Base-by-base conservation (phyloP, 176 grass and related monocot genomes). In the Canna indica region DNA sequence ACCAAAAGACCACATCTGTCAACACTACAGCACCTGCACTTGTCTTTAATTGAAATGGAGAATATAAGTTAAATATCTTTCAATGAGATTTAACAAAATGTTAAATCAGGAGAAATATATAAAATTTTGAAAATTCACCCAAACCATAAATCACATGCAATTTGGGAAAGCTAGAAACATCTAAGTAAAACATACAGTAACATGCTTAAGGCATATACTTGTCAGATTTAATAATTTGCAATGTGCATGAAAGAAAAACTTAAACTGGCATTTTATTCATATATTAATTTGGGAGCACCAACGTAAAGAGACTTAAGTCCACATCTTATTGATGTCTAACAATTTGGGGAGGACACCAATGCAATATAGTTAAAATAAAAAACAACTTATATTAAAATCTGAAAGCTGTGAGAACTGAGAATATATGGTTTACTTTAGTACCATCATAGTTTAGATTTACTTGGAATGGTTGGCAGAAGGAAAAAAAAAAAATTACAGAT, bases 21-120 rank as follows among this genome's bases (percentile, higher is more conserved):
- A 96, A 75, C 76, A 96, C 47, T 59, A 75, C 76, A 56, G 92
- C 92, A 70, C 88, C 88, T 58, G 88, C 88, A 73, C 92, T 89
- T 44, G 78, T 84, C 94, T 99, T 47, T 75, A 75, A 79, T 36
- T 59, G 3, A 58, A n/a, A 60, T 44, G 7, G 12, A 64, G 32
- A 70, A 3, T 31, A 16, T 36, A 26, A 66, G 11, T 41, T 66
- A 3, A 14, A 31, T 66, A 38, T 24, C 8, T 25, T 66, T 66
- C 9, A 24, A 3, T n/a, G 14, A 38, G 5, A 65, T 20, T 17
- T 0, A 38, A 18, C 60, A 63, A 15, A 34, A 33, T 3, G 4
- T 26, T 17, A 24, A 36, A 3, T 22, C 35, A 39, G 63, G 63
- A 44, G 20, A 25, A 39, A 39, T 39, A 24, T 24, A 66, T 24